Conservation (phyloP, 192 early-diverging fungal genomes). For the Umbelopsis isabellina region DNA sequence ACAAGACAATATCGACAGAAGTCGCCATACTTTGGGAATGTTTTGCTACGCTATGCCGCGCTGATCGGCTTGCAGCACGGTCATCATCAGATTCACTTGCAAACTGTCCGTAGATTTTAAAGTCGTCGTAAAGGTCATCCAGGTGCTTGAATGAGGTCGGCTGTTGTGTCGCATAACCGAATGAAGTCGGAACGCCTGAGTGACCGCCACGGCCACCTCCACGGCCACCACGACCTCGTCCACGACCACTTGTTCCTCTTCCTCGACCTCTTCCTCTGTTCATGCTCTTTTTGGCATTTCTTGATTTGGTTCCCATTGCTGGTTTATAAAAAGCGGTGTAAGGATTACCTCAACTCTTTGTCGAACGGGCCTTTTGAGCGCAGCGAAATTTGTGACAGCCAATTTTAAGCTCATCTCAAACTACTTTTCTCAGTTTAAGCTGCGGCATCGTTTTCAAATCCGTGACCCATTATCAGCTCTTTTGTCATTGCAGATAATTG, state of each 20-base stretch:
- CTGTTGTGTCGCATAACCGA: conserved; percentile 19
- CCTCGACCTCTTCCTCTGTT: conserved; percentile 9
- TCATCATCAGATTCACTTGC: conserved; percentile 22
- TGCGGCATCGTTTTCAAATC: neutral
- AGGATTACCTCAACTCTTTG: neutral
- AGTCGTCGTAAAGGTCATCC: conserved; percentile 20
- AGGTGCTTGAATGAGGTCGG: conserved; percentile 12
- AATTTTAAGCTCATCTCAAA: no score
- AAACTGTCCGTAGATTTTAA: conserved; percentile 30
- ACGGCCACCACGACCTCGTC: conserved; percentile 20
- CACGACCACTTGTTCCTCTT: conserved; percentile 1
- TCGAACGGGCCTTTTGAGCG: neutral
- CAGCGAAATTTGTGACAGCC: conserved; percentile 8
- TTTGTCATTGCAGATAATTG: no score
- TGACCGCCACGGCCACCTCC: conserved; percentile 18
- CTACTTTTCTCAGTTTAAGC: neutral
- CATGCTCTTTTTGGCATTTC: conserved; percentile 18
- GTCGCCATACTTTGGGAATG: neutral
- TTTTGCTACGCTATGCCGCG: neutral
- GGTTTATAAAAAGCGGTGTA: neutral
- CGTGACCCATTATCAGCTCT: no score
- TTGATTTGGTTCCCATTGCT: conserved; percentile 14
- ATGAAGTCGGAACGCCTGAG: conserved; percentile 19
- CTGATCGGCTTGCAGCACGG: neutral
- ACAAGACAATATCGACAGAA: no score